Conservation (phyloP, 2,329 filamentous ascomycete genomes). For the Colletotrichum spinosum region DNA sequence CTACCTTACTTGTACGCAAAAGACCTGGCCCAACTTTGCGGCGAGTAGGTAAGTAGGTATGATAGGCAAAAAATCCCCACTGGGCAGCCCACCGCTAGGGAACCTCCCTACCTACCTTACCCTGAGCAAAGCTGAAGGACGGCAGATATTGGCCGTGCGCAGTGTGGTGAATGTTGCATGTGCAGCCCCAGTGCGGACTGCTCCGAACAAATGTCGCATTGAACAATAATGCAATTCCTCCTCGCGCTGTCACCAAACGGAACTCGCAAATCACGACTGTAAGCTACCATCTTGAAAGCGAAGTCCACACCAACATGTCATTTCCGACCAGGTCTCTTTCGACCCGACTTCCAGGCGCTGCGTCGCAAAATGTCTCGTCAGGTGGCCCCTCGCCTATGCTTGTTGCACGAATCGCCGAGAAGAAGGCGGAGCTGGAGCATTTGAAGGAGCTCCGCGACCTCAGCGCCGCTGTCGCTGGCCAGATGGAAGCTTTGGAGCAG, state of each 20-base stretch:
- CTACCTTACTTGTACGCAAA: no score
- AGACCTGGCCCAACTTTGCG: no score
- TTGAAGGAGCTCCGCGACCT: slow-evolving; percentile 82
- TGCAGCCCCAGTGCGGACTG: slow-evolving; percentile 9
- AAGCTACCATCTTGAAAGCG: no score
- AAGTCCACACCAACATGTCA: slow-evolving; percentile 57
- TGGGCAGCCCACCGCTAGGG: neutral
- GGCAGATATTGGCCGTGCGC: neutral
- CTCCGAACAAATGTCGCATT: slow-evolving; percentile 8
- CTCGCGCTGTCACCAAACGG: no score
- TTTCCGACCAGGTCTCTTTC: slow-evolving; percentile 69
- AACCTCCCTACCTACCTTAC: neutral
- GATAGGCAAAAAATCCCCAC: slow-evolving; percentile 14
- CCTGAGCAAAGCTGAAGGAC: neutral
- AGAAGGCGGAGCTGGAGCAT: slow-evolving; percentile 84
- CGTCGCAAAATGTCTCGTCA: slow-evolving; percentile 58
- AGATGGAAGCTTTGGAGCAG: slow-evolving; percentile 85
- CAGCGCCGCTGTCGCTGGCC: slow-evolving; percentile 80
- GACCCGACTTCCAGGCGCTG: slow-evolving; percentile 75
- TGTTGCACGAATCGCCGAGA: slow-evolving; percentile 83
- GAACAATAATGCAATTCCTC: neutral
- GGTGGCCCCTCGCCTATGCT: slow-evolving; percentile 76
- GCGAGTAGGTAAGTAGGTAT: no score
- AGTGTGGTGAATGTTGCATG: slow-evolving; percentile 19
- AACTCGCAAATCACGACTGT: no score